These are phyloP conservation scores for Mycena floridula DNA, from an alignment of 768 basidiomycete species.

Conservation along the genomic window DNA sequence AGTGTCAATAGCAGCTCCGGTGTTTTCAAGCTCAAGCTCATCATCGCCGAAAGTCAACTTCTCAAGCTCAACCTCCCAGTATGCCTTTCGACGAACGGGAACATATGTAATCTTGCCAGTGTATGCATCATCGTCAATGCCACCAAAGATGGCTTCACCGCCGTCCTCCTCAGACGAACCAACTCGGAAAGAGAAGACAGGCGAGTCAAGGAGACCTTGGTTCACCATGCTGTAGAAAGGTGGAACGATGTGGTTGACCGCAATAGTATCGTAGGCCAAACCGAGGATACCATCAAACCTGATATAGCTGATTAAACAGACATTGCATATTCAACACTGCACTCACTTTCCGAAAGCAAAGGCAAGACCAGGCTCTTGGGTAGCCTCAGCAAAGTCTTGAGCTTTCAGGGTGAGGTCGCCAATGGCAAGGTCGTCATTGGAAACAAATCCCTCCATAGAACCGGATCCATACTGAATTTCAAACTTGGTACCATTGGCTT, in stretches of 20 bases:
- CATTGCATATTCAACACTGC: neutral
- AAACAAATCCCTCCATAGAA: constrained; percentile 95
- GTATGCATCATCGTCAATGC: constrained; percentile 74
- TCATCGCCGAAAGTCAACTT: constrained; percentile 84
- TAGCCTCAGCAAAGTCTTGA: constrained; percentile 93
- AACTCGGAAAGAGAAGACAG: constrained; percentile 92
- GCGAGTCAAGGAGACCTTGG: constrained; percentile 71
- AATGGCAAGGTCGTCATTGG: constrained; percentile 72
- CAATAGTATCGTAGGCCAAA: constrained; percentile 91
- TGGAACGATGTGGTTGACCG: constrained; percentile 87
- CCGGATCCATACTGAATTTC: constrained; percentile 94
- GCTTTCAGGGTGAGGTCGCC: constrained; percentile 71
- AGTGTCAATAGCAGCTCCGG: constrained; percentile 90
- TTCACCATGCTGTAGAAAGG: constrained; percentile 94
- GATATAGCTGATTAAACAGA: neutral
- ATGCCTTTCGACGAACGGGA: constrained; percentile 90
- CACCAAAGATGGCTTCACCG: constrained; percentile 90
- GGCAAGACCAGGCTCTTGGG: constrained; percentile 92
- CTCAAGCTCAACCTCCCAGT: constrained; percentile 97
- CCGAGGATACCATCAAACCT: constrained; percentile 97
- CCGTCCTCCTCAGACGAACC: constrained; percentile 84
- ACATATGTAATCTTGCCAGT: constrained; percentile 79
- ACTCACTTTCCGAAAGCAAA: constrained; percentile 94
- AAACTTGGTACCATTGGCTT: constrained; percentile 84
- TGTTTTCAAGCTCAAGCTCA: constrained; percentile 83